Base-by-base conservation (phyloP, 345 rosid genomes). In the Psidium guajava region DNA sequence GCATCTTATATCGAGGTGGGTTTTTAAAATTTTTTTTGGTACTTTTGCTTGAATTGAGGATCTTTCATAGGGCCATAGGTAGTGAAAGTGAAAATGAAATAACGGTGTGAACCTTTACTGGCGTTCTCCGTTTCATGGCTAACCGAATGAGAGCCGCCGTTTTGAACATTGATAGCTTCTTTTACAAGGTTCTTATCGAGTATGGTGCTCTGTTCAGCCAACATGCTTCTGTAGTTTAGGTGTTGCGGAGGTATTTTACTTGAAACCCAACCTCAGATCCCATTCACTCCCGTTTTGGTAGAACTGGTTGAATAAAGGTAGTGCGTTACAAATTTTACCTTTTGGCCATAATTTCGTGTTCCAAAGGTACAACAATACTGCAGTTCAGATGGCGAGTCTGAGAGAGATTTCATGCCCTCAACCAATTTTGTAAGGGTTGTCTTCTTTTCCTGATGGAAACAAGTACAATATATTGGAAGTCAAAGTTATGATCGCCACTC, bases 1-100 rank as follows among this genome's bases (percentile, higher is more conserved):
- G 96, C 99, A 51, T 97, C 99, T 22, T 97, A 96, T 84, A 97
- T 97, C 11, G 98, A 97, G 99, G 99, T 97, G 85, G 82, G 88
- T 58, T 61, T 69, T 16, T 27, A 5, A 51, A 50, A 54, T 3
- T 11, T 83, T 83, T 84, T 81, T 16, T 80, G 47, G 53, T 53
- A 64, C 59, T 42, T 49, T 50, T 61, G 53, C 42, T 25, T n/a
- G 56, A 32, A 84, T 84, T 22, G 56, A 52, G 49, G 55, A 49
- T 44, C 61, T 82, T 56, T 10, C 61, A 0, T 53, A 18, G 61
- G 47, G 80, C 47, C 80, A 13, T 36, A 69, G 80, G 24, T 69
- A 47, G 47, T 69, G 47, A 36, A 69, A 36, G 24, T 69, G 80
- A 36, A 69, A 69, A 69, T 21, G 47, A 36, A 36, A 32, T 28